Conservation (phyloP, 2,329 filamentous ascomycete species). For the Aureobasidium musti region DNA sequence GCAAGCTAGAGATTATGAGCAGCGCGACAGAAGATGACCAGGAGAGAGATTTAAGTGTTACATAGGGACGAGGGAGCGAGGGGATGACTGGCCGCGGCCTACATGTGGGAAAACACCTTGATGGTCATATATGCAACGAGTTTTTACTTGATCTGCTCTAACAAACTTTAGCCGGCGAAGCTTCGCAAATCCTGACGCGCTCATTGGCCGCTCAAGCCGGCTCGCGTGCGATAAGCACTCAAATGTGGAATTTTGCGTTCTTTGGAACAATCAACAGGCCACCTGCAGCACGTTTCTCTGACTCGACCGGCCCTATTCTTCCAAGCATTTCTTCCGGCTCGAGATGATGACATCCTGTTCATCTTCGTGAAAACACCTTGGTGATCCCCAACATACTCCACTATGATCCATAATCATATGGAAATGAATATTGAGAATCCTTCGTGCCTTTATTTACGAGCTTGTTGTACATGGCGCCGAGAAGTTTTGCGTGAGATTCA, state of each 20-base stretch:
- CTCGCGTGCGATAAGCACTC: slow-evolving; percentile 6
- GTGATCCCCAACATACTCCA: slow-evolving; percentile 16
- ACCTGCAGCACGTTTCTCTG: not conserved
- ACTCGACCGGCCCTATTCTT: slow-evolving; percentile 10
- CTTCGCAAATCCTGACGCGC: not conserved
- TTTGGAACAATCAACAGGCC: not conserved
- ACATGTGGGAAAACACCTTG: slow-evolving; percentile 27
- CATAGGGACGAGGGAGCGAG: slow-evolving; percentile 13
- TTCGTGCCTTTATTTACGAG: not conserved
- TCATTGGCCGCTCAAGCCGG: not conserved
- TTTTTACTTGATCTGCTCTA: slow-evolving; percentile 9
- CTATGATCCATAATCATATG: not conserved
- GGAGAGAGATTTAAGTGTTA: not conserved
- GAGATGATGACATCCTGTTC: slow-evolving; percentile 13
- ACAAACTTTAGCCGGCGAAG: slow-evolving; percentile 4
- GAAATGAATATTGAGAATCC: not conserved
- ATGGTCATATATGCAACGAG: slow-evolving; percentile 22
- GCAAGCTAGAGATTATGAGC: not conserved
- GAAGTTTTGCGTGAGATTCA: not conserved
- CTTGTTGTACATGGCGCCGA: not conserved
- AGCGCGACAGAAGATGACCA: not conserved
- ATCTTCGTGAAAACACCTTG: slow-evolving; percentile 9
- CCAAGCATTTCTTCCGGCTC: not conserved
- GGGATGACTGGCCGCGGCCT: not conserved
- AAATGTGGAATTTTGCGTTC: not conserved